A percentile compares a stretch with the other conserved stretches of the same genome.
phyloP scores from a whole-genome alignment of 139 green algal genomes.

The Bryopsis sp. region DNA sequence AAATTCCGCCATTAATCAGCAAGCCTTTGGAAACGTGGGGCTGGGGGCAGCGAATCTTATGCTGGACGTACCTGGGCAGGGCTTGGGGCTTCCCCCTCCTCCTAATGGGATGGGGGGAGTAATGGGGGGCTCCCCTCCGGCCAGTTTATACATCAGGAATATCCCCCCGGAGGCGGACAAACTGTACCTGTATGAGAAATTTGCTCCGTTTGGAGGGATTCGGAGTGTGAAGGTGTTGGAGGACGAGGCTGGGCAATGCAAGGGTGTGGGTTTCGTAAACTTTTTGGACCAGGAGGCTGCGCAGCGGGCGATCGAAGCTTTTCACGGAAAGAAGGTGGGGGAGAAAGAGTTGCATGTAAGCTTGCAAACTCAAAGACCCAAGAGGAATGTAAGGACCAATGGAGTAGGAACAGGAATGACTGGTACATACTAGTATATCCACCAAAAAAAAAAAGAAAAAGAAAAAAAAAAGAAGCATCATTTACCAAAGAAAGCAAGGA shows the following conservation, averaged over 20 bases:
- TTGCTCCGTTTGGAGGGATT: constrained; percentile 14
- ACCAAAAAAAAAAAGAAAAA: too few species aligned
- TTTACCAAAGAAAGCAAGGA: too few species aligned
- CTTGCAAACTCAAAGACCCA: too few species aligned
- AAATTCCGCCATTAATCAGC: neutral
- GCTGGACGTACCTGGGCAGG: too few species aligned
- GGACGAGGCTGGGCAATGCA: neutral
- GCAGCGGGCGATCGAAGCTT: neutral
- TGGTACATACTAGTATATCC: too few species aligned
- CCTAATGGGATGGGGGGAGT: neutral
- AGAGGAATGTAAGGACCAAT: too few species aligned
- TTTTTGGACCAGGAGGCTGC: constrained; percentile 9
- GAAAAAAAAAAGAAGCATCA: too few species aligned
- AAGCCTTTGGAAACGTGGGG: constrained; percentile 5
- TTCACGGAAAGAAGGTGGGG: too few species aligned
- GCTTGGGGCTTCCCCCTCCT: neutral
- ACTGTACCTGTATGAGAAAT: constrained; percentile 18
- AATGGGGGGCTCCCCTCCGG: neutral
- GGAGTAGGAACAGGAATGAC: too few species aligned
- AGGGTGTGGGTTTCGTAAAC: constrained; percentile 21
- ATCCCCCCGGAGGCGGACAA: constrained; percentile 14
- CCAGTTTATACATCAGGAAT: constrained; percentile 19
- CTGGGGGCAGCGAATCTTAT: neutral
- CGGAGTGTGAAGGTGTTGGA: constrained; percentile 14
- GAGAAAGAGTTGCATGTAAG: too few species aligned